phyloP scores from a whole-genome alignment of 305 asterid genomes.

The Fraxinus xanthoxyloides region DNA sequence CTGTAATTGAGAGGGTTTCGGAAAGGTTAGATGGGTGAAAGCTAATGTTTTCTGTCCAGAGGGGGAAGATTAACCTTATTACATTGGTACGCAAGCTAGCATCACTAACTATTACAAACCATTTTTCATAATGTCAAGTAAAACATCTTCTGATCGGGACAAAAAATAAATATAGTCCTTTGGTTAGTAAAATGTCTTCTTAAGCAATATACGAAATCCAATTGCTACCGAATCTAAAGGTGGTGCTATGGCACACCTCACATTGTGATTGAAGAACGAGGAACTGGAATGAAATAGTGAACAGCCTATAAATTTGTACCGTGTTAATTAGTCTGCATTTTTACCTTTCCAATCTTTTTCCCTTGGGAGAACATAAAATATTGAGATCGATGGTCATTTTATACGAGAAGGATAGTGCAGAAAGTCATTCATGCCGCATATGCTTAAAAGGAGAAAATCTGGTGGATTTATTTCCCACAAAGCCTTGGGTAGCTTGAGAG shows the following conservation, averaged over 20 bases:
- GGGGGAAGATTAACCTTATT: not conserved
- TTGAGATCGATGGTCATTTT: not conserved
- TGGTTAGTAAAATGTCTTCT: not conserved
- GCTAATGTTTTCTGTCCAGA: not conserved
- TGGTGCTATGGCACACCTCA: not conserved
- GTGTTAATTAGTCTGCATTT: not conserved
- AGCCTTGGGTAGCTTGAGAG: conserved; percentile 2
- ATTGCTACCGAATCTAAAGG: not conserved
- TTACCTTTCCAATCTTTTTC: not conserved
- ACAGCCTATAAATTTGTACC: not conserved
- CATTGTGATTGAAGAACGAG: not conserved
- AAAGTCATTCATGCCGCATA: not conserved
- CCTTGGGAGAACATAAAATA: not conserved
- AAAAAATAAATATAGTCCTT: not conserved
- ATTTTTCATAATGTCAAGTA: not conserved
- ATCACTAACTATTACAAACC: not conserved
- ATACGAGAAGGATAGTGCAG: not conserved
- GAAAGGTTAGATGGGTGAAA: not conserved
- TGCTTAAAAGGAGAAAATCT: not conserved
- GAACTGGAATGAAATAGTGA: not conserved
- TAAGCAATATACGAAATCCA: not conserved
- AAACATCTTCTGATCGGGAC: not conserved
- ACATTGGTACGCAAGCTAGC: not conserved
- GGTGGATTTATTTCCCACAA: not conserved
- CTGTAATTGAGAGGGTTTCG: not conserved